Evolutionary conservation across 2,329 filamentous ascomycete genomes (phyloP), one percentile per base, ranked within the genome.

Genomic region (Pyricularia sp.): DNA sequence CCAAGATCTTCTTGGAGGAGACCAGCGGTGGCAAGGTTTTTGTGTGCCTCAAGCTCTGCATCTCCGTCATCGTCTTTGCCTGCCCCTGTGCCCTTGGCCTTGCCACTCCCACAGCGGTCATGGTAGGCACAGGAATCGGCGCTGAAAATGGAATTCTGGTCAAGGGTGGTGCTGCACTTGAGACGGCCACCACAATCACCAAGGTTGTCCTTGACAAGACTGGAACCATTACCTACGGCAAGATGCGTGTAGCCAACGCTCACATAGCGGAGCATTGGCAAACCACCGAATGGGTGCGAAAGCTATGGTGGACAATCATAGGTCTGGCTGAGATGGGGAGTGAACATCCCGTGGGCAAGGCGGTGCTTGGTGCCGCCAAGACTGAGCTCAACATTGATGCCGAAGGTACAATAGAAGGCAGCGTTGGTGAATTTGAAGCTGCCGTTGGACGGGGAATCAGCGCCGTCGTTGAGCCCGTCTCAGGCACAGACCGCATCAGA

Each of bases 111-210:
- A 99, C 94, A 0, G 94, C 94, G 2, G 93, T 99, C 73, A 97
- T 99, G 94, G 94, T 99, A 33, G 94, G 94, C 59, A 97, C 94
- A n/a, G 94, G 94, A 66, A 87, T 97, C 35, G 94, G 94, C 63
- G 94, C 94, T 2, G 90, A 97, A 75, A 89, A 96, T 70, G 94
- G 94, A 28, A 99, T 99, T 70, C 81, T 99, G n/a, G 92, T 97
- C 74, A 99, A 99, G 77, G 93, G 94, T 65, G 94, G 94, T 65
- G 93, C 24, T 59, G 92, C 93, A 33, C 80, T 99, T 3, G 93
- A 99, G 78, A 91, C 86, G 4, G 90, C 92, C 0, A 97, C 92
- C 9, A 93, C 91, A 75, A 84, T 97, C 69, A 96, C 88, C 1
- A 89, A 96, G 70, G 84, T 97, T 24, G 89, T 97, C 19, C 84